These are phyloP conservation scores for Aspergillus pseudoviridinutans DNA, from an alignment of 2,329 filamentous ascomycete genomes.

Conservation along the genomic window DNA sequence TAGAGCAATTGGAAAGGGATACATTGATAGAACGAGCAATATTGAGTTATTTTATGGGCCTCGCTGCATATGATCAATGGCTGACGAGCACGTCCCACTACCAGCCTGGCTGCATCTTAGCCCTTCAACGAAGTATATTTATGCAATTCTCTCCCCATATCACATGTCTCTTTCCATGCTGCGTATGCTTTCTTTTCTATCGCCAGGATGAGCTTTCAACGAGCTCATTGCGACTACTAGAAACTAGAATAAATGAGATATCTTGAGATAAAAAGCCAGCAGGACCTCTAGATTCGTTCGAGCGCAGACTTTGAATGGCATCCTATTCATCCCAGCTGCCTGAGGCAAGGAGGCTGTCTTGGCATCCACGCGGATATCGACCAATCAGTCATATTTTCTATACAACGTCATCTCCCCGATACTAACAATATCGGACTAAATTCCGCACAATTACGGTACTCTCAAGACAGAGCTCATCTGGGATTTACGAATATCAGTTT, in stretches of 20 bases:
- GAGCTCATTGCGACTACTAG: not conserved
- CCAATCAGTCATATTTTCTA: conserved; percentile 13
- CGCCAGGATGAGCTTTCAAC: not conserved
- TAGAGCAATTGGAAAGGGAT: not conserved
- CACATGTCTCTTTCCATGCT: not conserved
- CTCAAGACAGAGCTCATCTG: not conserved
- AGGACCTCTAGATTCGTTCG: not conserved
- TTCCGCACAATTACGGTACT: conserved; percentile 1
- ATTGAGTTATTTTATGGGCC: not conserved
- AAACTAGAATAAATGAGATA: not conserved
- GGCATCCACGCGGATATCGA: not conserved
- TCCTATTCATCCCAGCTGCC: not conserved
- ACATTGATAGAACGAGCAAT: not conserved
- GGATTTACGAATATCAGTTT: not conserved
- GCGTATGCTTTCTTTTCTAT: not conserved
- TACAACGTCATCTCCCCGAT: conserved; percentile 17
- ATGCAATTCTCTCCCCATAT: not conserved
- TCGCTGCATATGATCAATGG: not conserved
- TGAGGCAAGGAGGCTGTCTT: not conserved
- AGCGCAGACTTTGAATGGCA: not conserved
- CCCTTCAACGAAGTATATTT: not conserved
- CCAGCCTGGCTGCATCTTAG: too few species aligned
- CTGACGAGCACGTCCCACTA: not conserved
- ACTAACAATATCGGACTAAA: conserved; percentile 7
- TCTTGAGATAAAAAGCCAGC: not conserved